Evolutionary conservation across 73 alveolate species (phyloP).

Genomic region (Symbiodinium natans): DNA sequence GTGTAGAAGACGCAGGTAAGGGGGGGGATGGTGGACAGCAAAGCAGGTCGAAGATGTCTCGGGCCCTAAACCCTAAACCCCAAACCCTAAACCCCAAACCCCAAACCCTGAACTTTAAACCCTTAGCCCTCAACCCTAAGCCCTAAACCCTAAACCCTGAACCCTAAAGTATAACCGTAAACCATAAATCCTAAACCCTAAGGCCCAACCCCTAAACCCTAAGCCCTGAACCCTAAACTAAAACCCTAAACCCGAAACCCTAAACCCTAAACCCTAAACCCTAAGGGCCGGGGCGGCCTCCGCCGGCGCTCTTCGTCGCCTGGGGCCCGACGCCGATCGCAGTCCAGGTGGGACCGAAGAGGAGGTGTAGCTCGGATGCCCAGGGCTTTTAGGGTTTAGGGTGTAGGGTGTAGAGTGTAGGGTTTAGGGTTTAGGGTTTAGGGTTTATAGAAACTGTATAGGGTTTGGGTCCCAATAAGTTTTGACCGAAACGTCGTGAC

Average conservation of each 20-base stretch:
- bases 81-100: too few species aligned
- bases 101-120: too few species aligned
- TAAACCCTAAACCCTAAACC: not conserved
- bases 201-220: not conserved
- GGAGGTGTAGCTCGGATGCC: not conserved
- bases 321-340: not conserved
- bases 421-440: not conserved
- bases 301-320: not conserved
- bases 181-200: too few species aligned
- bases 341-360: not conserved
- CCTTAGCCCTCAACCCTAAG: too few species aligned
- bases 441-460: not conserved
- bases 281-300: not conserved
- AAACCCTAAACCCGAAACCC: not conserved
- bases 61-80: too few species aligned
- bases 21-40: too few species aligned
- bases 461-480: too few species aligned
- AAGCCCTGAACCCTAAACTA: not conserved
- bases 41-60: too few species aligned
- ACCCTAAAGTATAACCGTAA: too few species aligned
- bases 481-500: too few species aligned
- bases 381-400: not conserved
- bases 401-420: not conserved
- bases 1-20: too few species aligned
- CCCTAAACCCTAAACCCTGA: not conserved